A percentile compares a stretch with the other conserved stretches of the same genome.
These are phyloP conservation scores for Nepenthes mirabilis DNA, from an alignment of 148 eudicot species.

Conservation along the genomic window DNA sequence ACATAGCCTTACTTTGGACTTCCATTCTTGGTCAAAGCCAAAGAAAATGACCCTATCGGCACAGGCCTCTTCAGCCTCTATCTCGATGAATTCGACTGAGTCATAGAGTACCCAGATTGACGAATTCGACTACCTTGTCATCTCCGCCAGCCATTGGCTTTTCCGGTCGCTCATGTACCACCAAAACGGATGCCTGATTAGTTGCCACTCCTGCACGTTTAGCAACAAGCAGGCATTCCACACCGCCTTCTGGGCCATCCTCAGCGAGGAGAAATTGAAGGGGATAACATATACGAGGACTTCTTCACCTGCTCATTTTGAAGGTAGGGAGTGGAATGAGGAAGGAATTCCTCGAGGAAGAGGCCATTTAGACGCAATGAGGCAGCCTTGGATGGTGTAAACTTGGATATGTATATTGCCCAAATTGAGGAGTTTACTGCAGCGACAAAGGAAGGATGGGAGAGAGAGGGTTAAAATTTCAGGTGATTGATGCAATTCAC, in stretches of 20 bases:
- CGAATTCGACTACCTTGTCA: conserved; percentile 41
- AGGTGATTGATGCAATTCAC: conserved; percentile 36
- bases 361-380: conserved; percentile 36
- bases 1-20: conserved; percentile 31
- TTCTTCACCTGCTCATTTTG: conserved; percentile 58
- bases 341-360: conserved; percentile 39
- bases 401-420: conserved; percentile 28
- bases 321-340: conserved; percentile 49
- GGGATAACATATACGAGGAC: conserved; percentile 42
- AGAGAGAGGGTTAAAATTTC: conserved; percentile 21
- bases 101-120: conserved; percentile 44
- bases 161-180: conserved; percentile 39
- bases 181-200: conserved; percentile 25
- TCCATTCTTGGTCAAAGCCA: conserved; percentile 34
- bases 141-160: conserved; percentile 67
- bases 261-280: conserved; percentile 20
- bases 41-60: conserved; percentile 27
- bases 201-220: conserved; percentile 48
- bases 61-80: conserved; percentile 40
- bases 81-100: conserved; percentile 43
- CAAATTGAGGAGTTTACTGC: conserved; percentile 42
- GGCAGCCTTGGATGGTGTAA: conserved; percentile 23
- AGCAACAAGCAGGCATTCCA: conserved; percentile 40
- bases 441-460: conserved; percentile 26
- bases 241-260: conserved; percentile 47